These are phyloP conservation scores for Phragmites australis DNA, from an alignment of 176 grass and related monocot genomes.

Conservation along the genomic window DNA sequence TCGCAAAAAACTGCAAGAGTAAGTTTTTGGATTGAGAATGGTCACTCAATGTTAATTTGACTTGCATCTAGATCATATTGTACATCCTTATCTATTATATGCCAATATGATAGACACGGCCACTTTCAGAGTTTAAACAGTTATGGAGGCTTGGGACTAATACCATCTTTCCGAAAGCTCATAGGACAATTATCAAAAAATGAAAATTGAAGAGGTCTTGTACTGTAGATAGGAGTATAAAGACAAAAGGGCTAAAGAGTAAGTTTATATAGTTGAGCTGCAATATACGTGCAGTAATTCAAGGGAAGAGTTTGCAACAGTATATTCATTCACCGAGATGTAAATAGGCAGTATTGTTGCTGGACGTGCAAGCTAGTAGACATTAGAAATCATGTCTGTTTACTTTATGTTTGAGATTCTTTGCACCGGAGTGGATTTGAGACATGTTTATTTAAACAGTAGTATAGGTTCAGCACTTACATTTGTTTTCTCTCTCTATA, in stretches of 20 bases:
- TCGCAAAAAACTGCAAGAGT: slow-evolving; percentile 89
- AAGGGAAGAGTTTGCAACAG: neutral
- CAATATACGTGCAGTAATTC: slow-evolving; percentile 23
- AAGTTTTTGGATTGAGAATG: slow-evolving; percentile 42
- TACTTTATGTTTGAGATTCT: neutral
- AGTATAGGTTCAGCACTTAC: slow-evolving; percentile 22
- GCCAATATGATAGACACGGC: neutral
- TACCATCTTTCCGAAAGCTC: slow-evolving; percentile 19
- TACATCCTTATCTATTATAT: slow-evolving; percentile 16
- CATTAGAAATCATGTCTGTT: slow-evolving; percentile 17
- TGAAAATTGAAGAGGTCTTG: neutral
- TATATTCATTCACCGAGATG: slow-evolving; percentile 15
- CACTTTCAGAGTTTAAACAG: slow-evolving; percentile 12
- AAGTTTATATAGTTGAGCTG: neutral
- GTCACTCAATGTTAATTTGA: slow-evolving; percentile 10
- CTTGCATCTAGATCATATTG: slow-evolving; percentile 10
- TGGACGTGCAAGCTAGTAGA: slow-evolving; percentile 14
- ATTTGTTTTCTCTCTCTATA: neutral
- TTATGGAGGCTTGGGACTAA: neutral
- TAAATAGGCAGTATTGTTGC: slow-evolving; percentile 22
- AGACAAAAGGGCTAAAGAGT: neutral
- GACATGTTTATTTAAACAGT: too few species aligned
- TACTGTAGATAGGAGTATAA: neutral
- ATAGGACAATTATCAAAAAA: slow-evolving; percentile 5
- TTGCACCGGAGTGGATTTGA: neutral